phyloP scores from a whole-genome alignment of 106 monocot genomes.

The Dactylorhiza incarnata region DNA sequence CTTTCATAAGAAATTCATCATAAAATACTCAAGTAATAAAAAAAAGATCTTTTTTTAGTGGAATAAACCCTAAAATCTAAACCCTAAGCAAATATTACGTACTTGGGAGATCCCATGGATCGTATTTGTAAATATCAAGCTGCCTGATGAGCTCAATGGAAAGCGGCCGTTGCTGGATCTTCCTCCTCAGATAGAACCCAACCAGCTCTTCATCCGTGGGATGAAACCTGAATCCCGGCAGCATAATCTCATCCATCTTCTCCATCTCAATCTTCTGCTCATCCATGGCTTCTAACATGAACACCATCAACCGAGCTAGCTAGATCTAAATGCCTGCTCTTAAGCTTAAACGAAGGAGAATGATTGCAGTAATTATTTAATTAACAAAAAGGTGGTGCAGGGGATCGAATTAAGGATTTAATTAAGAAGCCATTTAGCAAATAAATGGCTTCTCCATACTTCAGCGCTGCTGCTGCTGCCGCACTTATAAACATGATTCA shows the following conservation, averaged over 20 bases:
- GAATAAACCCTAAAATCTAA: too few relatives aligned
- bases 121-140: slow-evolving; percentile 82
- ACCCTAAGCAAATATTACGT: slow-evolving; percentile 9
- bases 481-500: slow-evolving; percentile 9
- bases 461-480: not conserved
- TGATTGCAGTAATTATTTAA: not conserved
- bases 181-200: slow-evolving; percentile 64
- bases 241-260: slow-evolving; percentile 52
- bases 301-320: not conserved
- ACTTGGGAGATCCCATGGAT: slow-evolving; percentile 90
- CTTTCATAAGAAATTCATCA: not conserved
- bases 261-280: slow-evolving; percentile 43
- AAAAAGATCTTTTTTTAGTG: too few relatives aligned
- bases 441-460: slow-evolving; percentile 4
- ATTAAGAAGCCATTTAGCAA: not conserved
- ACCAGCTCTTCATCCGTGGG: slow-evolving; percentile 76
- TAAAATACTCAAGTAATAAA: not conserved
- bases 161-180: slow-evolving; percentile 60
- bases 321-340: not conserved
- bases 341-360: not conserved
- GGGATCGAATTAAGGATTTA: not conserved
- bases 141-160: slow-evolving; percentile 71
- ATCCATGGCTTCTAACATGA: slow-evolving; percentile 23
- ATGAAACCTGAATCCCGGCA: slow-evolving; percentile 69
- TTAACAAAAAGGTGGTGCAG: not conserved